Base-by-base conservation (phyloP, 1,284 basidiomycete species). In the Apiotrichum akiyoshidainum region DNA sequence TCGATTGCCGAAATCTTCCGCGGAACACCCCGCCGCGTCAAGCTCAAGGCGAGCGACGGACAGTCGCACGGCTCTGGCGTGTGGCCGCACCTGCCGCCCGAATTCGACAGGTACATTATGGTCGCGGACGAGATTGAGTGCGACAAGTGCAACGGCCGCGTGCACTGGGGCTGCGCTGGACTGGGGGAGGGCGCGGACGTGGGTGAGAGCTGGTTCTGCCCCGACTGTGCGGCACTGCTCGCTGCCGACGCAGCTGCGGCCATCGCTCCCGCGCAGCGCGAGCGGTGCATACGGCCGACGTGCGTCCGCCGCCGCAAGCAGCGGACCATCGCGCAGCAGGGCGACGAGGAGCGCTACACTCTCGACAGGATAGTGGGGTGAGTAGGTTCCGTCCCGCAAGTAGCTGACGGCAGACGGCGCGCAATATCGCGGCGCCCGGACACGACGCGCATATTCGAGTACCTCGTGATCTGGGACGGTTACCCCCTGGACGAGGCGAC, bases 61-160 rank as follows among this genome's bases (percentile, higher is more conserved):
- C 16, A 16, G 7, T 96, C 96, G 83, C 86, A 88, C 77, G 95
- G 99, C 78, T 92, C 98, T 60, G 88, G 87, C 41, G 90, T 93
- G 75, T 95, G 92, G 79, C 92, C 92, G 0, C 87, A 93, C 17
- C 99, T 98, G 80, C 82, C 92, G 21, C 22, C 22, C 26, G 33
- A 14, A 3, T 50, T 40, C 44, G 40, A 46, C 21, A 41, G 16
- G 1, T 54, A 46, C 46, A 13, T 6, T 7, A 51, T 46, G 41
- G 39, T 34, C 16, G 17, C 48, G 48, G 52, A 61, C 31, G 56
- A 58, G 52, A 54, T 58, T 9, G 6, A 35, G 13, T 61, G 60
- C 22, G 56, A 61, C 14, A 42, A 13, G 42, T 53, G 48, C 42
- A 19, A 34, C 12, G 34, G 52, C 11, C 22, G 57, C 2, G 39